Base-by-base conservation (phyloP, 148 eudicot species). In the Arctostaphylos glauca region DNA sequence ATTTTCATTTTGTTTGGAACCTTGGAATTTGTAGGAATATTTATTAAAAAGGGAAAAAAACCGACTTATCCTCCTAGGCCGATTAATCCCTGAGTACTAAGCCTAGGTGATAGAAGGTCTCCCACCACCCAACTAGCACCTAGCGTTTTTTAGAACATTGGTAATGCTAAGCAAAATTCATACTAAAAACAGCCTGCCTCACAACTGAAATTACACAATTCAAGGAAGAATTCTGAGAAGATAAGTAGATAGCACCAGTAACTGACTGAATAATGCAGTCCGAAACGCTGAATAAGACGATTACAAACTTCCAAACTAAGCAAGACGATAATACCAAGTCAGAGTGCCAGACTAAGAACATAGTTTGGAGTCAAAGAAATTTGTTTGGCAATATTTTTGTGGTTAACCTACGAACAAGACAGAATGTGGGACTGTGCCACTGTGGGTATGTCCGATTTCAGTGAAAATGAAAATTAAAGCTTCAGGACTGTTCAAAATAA, bases 341-440 rank as follows among this genome's bases (percentile, higher is more conserved):
- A 43, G 23, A 53, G 23, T 53, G 38, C 1, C 38, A 31, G 38
- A 31, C 38, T 31, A 31, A 7, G 18, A 76, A 76, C 18, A 25
- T 13, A 53, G 12, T 31, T 14, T 54, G 3, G 23, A 50, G 38
- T 10, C 13, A 47, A 50, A 75, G 6, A 75, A 75, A 75, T 50
- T 47, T 19, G 77, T 74, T 9, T 25, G 59, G 41, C 55, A 44
- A 67, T 15, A 67, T 25, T 70, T 9, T 14, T 25, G 48, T 4
- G 50, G 31, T 80, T 80, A 55, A 77, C 44, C 49, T 10, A 25
- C 10, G 41, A 68, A 68, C 73, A 49, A 41, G 66, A 81, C 6
- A 38, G 9, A 44, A 3, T 10, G 7, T 23, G 6, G 72, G 9
- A 44, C 5, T 10, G 7, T 23, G 6, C 43, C 13, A 67, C 54